A percentile compares a stretch with the other conserved stretches of the same genome.
phyloP scores from a whole-genome alignment of 1,284 basidiomycete genomes.

The Heterobasidion occidentale region DNA sequence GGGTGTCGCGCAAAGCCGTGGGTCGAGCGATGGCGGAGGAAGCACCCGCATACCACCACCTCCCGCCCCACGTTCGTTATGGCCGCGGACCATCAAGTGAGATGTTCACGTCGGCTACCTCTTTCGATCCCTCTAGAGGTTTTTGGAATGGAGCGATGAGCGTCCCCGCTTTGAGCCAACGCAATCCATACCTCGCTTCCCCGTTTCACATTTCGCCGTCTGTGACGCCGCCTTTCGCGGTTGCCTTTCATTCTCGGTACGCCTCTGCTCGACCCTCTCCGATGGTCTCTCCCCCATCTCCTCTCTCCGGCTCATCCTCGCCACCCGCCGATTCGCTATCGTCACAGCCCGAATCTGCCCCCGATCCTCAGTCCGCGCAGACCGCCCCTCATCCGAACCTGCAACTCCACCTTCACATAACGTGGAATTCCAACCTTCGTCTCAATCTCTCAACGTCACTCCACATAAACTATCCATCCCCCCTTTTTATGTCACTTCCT shows the following conservation, averaged over 20 bases:
- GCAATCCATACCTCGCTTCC: conserved; percentile 17
- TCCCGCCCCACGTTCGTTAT: conserved; percentile 67
- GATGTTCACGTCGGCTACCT: conserved; percentile 45
- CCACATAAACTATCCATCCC: conserved; percentile 92
- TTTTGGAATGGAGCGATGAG: conserved; percentile 39
- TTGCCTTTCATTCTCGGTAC: not conserved
- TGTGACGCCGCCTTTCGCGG: not conserved
- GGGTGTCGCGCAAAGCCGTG: conserved; percentile 63
- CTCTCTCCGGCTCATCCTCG: not conserved
- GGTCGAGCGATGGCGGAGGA: conserved; percentile 41
- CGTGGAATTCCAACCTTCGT: conserved; percentile 73
- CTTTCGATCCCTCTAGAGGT: conserved; percentile 37
- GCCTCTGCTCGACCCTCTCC: conserved; percentile 18
- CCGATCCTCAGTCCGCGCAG: conserved; percentile 16
- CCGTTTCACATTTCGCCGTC: conserved; percentile 15
- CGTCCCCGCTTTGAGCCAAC: conserved; percentile 3
- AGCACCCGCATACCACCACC: conserved; percentile 52
- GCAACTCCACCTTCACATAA: conserved; percentile 68
- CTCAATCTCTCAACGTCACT: conserved; percentile 87
- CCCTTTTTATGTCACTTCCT: conserved; percentile 93
- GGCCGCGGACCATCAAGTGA: conserved; percentile 37
- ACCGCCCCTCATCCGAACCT: conserved; percentile 47
- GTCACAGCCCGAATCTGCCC: conserved; percentile 4
- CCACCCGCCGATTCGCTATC: conserved; percentile 1
- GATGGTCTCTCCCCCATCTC: conserved; percentile 7